phyloP scores from a whole-genome alignment of 176 grass and related monocot species.

The Avena insularis region DNA sequence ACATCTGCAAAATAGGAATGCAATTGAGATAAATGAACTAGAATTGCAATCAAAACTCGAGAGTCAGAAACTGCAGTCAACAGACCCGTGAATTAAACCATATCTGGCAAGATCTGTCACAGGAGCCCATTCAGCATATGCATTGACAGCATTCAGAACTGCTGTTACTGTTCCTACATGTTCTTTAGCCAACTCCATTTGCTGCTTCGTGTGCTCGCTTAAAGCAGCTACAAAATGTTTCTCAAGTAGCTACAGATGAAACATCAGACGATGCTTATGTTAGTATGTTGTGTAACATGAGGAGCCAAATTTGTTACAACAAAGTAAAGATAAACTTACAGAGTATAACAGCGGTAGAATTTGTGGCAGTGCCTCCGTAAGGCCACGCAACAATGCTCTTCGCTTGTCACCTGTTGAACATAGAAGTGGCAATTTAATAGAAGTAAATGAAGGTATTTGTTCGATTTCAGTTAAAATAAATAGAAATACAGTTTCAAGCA shows the following conservation, averaged over 20 bases:
- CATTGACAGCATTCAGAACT: slow-evolving; percentile 92
- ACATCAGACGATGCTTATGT: slow-evolving; percentile 34
- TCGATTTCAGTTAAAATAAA: slow-evolving; percentile 22
- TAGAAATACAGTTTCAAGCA: slow-evolving; percentile 25
- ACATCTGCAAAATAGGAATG: slow-evolving; percentile 64
- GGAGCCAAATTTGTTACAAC: slow-evolving; percentile 16
- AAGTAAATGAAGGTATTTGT: slow-evolving; percentile 11
- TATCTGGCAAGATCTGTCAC: slow-evolving; percentile 92
- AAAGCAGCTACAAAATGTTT: slow-evolving; percentile 93
- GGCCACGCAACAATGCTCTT: slow-evolving; percentile 80
- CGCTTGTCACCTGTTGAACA: slow-evolving; percentile 79
- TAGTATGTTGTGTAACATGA: slow-evolving; percentile 24
- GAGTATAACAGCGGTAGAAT: slow-evolving; percentile 90
- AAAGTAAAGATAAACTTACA: slow-evolving; percentile 63
- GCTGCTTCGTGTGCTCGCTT: slow-evolving; percentile 67
- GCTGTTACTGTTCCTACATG: slow-evolving; percentile 81
- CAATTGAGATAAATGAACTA: slow-evolving; percentile 30
- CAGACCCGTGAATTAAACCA: slow-evolving; percentile 92
- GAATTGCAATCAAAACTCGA: slow-evolving; percentile 1
- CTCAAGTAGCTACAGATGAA: slow-evolving; percentile 78
- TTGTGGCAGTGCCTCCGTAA: slow-evolving; percentile 85
- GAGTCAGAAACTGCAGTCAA: slow-evolving; percentile 22
- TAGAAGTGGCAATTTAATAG: slow-evolving; percentile 24
- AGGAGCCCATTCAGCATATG: slow-evolving; percentile 97
- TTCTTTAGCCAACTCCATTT: slow-evolving; percentile 80